Percentiles rank a stretch among this genome's conserved stretches.
Conservation (phyloP, 2,329 filamentous ascomycete species). For the Parascedosporium putredinis region DNA sequence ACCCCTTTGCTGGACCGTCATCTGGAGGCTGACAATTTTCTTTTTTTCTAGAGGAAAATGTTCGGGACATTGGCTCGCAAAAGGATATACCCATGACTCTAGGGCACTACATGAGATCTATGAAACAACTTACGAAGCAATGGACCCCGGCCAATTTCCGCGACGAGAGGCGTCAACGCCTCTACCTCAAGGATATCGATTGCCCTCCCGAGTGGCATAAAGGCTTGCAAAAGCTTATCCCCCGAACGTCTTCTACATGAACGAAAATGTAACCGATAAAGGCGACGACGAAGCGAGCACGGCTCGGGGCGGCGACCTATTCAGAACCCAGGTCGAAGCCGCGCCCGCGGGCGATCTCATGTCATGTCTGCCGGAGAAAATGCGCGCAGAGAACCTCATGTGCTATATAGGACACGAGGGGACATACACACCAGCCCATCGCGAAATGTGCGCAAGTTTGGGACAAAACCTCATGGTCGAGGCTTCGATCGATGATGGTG, state of each 20-base stretch:
- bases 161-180: slow-evolving; percentile 68
- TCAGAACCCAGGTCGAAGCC: slow-evolving; percentile 43
- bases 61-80: slow-evolving; percentile 67
- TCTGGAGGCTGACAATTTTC: background rate
- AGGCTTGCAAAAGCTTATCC: slow-evolving; percentile 66
- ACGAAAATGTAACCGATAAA: slow-evolving; percentile 56
- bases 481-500: slow-evolving; percentile 61
- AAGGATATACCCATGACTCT: slow-evolving; percentile 74
- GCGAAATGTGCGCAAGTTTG: slow-evolving; percentile 93
- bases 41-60: slow-evolving; percentile 60
- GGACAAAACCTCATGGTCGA: slow-evolving; percentile 99
- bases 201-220: slow-evolving; percentile 82
- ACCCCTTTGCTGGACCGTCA: background rate
- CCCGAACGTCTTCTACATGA: slow-evolving; percentile 83
- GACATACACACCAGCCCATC: slow-evolving; percentile 88
- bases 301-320: slow-evolving; percentile 15
- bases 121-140: slow-evolving; percentile 74
- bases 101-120: slow-evolving; percentile 80
- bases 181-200: slow-evolving; percentile 96
- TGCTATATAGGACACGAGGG: slow-evolving; percentile 97
- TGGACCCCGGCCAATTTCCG: slow-evolving; percentile 67
- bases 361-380: slow-evolving; percentile 76
- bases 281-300: slow-evolving; percentile 21
- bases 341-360: slow-evolving; percentile 82
- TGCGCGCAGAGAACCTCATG: slow-evolving; percentile 95